phyloP scores from a whole-genome alignment of 2,329 filamentous ascomycete species.

The Xylariaceae sp. region DNA sequence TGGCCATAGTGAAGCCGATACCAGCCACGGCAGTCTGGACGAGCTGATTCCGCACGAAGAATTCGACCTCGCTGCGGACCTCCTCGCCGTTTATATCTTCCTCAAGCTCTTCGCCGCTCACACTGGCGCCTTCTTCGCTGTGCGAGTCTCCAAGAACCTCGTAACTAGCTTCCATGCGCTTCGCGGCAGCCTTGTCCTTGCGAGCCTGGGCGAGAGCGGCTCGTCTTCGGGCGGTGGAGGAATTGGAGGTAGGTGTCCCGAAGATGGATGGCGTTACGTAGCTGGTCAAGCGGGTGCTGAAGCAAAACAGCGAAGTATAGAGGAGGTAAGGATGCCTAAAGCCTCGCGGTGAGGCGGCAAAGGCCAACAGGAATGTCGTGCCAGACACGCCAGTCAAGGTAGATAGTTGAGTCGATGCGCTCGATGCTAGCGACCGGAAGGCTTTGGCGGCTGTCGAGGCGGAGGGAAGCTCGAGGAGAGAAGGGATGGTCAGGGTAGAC shows the following conservation, averaged over 20 bases:
- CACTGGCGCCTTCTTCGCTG: slow-evolving; percentile 44
- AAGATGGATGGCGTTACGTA: slow-evolving; percentile 42
- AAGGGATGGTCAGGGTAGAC: slow-evolving; percentile 71
- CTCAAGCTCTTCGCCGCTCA: slow-evolving; percentile 37
- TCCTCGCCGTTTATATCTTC: slow-evolving; percentile 57
- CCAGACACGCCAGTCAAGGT: slow-evolving; percentile 65
- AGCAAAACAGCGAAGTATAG: slow-evolving; percentile 71
- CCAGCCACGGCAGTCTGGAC: slow-evolving; percentile 51
- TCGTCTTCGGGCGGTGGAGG: slow-evolving; percentile 23
- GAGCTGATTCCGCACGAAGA: slow-evolving; percentile 49
- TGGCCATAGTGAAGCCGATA: slow-evolving; percentile 55
- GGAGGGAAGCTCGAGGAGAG: slow-evolving; percentile 75
- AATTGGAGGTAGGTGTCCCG: slow-evolving; percentile 22
- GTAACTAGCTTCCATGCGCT: slow-evolving; percentile 65
- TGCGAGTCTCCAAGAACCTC: slow-evolving; percentile 55
- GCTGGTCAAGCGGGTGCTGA: slow-evolving; percentile 54
- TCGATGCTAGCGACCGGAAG: slow-evolving; percentile 61
- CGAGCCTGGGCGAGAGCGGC: slow-evolving; percentile 25
- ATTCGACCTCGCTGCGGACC: slow-evolving; percentile 52
- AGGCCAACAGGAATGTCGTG: slow-evolving; percentile 72
- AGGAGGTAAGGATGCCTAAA: slow-evolving; percentile 84
- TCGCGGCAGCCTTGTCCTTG: slow-evolving; percentile 29
- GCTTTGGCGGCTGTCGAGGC: slow-evolving; percentile 66
- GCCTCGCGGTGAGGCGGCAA: slow-evolving; percentile 67
- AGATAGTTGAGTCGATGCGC: slow-evolving; percentile 61